Conservation (phyloP, 768 basidiomycete genomes). For the Russula abietina region DNA sequence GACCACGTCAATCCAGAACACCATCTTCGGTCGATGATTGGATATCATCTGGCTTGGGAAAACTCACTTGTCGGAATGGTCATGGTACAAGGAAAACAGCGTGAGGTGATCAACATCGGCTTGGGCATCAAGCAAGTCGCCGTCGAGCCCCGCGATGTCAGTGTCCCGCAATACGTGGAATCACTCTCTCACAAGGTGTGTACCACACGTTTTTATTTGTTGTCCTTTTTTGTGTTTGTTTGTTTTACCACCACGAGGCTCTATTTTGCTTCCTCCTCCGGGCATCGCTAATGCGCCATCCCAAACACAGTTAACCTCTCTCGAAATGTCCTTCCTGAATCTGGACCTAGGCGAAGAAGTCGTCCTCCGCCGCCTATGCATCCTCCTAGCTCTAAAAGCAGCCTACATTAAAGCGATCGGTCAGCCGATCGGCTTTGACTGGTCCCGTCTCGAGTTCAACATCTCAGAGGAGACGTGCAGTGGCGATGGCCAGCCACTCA, state of each 20-base stretch:
- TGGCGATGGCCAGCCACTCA: conserved; percentile 62
- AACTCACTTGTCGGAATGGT: conserved; percentile 75
- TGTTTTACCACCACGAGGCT: neutral
- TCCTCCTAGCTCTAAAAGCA: conserved; percentile 72
- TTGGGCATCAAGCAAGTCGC: conserved; percentile 67
- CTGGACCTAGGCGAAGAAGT: conserved; percentile 53
- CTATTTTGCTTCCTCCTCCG: neutral
- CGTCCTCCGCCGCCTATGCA: conserved; percentile 66
- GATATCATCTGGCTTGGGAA: conserved; percentile 66
- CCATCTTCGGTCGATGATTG: conserved; percentile 68
- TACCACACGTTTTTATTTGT: conserved; percentile 4
- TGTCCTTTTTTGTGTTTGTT: too few relatives aligned
- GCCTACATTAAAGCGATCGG: conserved; percentile 83
- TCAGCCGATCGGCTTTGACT: conserved; percentile 75
- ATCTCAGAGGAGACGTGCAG: conserved; percentile 54
- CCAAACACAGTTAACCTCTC: conserved; percentile 38
- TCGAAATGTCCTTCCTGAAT: conserved; percentile 49
- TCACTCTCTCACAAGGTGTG: conserved; percentile 71
- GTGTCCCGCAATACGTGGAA: conserved; percentile 60
- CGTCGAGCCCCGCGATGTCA: conserved; percentile 54
- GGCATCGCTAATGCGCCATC: neutral
- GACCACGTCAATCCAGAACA: conserved; percentile 44
- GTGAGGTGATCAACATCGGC: conserved; percentile 75
- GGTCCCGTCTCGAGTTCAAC: conserved; percentile 75
- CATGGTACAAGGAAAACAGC: conserved; percentile 72